Base-by-base conservation (phyloP, 345 rosid genomes). In the Trapa bicornis region DNA sequence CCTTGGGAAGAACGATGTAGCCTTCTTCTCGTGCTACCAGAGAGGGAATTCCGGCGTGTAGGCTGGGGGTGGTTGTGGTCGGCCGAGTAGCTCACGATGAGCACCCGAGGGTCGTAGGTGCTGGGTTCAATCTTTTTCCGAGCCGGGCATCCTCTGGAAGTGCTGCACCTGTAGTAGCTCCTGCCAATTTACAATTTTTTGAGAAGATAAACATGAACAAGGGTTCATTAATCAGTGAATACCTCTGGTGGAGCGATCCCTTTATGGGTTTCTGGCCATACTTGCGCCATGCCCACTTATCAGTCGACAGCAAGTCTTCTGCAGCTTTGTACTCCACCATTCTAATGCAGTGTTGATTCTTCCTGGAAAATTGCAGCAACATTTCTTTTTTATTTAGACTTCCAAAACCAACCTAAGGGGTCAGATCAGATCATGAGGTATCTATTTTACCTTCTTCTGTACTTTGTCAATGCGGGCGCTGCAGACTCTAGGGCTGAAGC, bases 201-300 rank as follows among this genome's bases (percentile, higher is more conserved):
- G 33, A 1, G 17, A 58, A 58, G 29, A 16, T 5, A 22, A 0
- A 16, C 13, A 29, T 32, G 38, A 60, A 29, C 32, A 2, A 60
- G 5, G 9, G 5, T 3, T 2, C 4, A 37, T 29, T 58, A 58
- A 37, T 22, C 7, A 32, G 8, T 13, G 29, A 22, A 22, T 60
- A 60, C 64, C 64, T 60, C 35, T 35, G 64, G 35, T 60, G 15
- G 36, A 39, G 64, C 10, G 64, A 60, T 3, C 64, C 64, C 64
- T 60, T 29, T 37, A 60, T 32, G 38, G 64, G 64, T 60, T 60
- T 60, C 38, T 60, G 64, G 38, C 64, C 64, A 60, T 60, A 29
- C 22, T 60, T 60, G 16, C 64, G 64, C 64, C 64, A 60, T 0
- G 64, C 32, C 64, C 64, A 33, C 38, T 8, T 33, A 10, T 60